phyloP scores from a whole-genome alignment of 2,329 filamentous ascomycete genomes.

The Colletotrichum costaricense region DNA sequence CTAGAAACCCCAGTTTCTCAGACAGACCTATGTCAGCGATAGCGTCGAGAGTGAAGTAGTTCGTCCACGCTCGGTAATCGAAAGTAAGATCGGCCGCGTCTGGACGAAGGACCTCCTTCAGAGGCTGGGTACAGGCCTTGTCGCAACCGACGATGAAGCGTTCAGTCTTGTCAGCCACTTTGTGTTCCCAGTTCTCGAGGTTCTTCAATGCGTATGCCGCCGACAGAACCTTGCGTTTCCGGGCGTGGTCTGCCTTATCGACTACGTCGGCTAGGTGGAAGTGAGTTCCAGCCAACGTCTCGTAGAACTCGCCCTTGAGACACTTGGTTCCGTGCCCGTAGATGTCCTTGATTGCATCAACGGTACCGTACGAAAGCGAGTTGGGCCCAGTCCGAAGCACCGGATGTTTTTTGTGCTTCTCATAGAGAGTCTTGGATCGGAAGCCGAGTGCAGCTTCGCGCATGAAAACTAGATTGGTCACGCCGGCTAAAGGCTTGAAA shows the following conservation, averaged over 20 bases:
- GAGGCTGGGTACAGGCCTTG: constrained; percentile 50
- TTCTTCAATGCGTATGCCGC: constrained; percentile 65
- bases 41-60: constrained; percentile 67
- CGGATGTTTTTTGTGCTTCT: constrained; percentile 56
- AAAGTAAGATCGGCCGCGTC: constrained; percentile 54
- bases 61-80: constrained; percentile 63
- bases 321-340: constrained; percentile 63
- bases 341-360: constrained; percentile 59
- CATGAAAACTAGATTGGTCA: constrained; percentile 60
- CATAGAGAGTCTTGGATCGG: constrained; percentile 53
- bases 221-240: constrained; percentile 62
- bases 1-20: constrained; percentile 61
- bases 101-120: constrained; percentile 43
- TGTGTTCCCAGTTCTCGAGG: constrained; percentile 65
- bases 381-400: constrained; percentile 59
- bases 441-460: constrained; percentile 54
- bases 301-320: constrained; percentile 60
- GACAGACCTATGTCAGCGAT: constrained; percentile 67
- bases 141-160: constrained; percentile 58
- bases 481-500: constrained; percentile 53
- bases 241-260: constrained; percentile 62
- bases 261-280: constrained; percentile 63
- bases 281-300: constrained; percentile 57
- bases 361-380: constrained; percentile 52
- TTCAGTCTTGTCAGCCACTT: constrained; percentile 63